Conservation (phyloP, 2,329 filamentous ascomycete genomes). For the Pseudocercospora macadamiae region DNA sequence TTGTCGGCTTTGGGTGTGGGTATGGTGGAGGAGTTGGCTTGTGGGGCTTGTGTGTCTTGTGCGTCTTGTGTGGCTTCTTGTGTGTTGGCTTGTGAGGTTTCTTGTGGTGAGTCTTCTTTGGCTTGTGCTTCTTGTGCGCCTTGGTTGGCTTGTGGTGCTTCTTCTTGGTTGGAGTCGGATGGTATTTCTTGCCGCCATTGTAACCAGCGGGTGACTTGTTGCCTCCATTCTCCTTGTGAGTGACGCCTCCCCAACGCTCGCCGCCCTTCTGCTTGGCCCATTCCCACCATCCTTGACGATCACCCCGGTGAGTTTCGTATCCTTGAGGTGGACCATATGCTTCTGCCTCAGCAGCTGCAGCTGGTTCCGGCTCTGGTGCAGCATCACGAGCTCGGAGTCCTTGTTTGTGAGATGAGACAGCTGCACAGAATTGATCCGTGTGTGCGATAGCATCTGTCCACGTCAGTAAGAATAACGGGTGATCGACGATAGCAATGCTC, state of each 20-base stretch:
- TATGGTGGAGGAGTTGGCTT: neutral
- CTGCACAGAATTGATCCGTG: slow-evolving; percentile 1
- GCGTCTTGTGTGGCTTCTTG: slow-evolving; percentile 6
- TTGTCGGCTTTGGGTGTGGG: neutral
- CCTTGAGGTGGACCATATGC: neutral
- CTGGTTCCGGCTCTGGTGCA: slow-evolving; percentile 1
- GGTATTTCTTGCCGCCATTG: neutral
- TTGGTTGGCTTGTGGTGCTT: slow-evolving; percentile 5
- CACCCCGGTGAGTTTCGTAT: neutral
- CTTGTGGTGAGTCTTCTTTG: neutral
- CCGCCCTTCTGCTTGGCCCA: neutral
- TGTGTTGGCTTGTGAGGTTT: slow-evolving; percentile 2
- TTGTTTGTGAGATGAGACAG: neutral
- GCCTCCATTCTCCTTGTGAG: neutral
- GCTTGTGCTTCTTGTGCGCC: too few species aligned
- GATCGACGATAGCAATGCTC: neutral
- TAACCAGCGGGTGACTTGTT: neutral
- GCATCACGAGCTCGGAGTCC: slow-evolving; percentile 8
- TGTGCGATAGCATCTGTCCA: neutral
- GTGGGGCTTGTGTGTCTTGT: neutral
- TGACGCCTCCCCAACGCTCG: neutral
- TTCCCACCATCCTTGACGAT: slow-evolving; percentile 2
- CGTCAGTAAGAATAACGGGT: neutral
- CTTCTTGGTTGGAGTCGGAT: neutral
- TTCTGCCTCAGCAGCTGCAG: slow-evolving; percentile 3